These are phyloP conservation scores for Rhodamnia rubescens DNA, from an alignment of 345 rosid genomes.

Conservation along the genomic window DNA sequence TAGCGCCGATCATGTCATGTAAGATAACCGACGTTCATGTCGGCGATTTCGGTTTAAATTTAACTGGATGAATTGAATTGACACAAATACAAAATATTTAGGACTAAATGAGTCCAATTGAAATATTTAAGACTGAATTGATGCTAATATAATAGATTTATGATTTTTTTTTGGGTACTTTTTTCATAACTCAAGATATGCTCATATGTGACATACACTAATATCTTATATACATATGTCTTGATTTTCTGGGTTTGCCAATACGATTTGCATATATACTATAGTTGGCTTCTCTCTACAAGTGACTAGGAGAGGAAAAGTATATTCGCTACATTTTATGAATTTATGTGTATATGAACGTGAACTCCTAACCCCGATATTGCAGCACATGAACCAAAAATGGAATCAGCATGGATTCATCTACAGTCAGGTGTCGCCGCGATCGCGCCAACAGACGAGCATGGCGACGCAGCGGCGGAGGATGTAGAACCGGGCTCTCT, in stretches of 20 bases:
- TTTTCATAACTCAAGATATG: neutral
- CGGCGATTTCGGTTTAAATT: too few species aligned
- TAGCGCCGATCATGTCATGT: too few species aligned
- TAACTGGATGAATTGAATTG: too few species aligned
- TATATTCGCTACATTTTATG: neutral
- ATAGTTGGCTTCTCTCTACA: neutral
- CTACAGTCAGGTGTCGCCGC: neutral
- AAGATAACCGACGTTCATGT: too few species aligned
- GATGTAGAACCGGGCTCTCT: constrained; percentile 13
- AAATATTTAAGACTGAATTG: too few species aligned
- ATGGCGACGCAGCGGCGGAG: constrained; percentile 10
- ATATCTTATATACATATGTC: neutral
- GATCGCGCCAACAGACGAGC: constrained; percentile 9
- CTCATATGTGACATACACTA: neutral
- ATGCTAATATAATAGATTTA: too few species aligned
- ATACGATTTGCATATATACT: neutral
- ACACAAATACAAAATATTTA: too few species aligned
- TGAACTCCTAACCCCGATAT: neutral
- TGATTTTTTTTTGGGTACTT: too few species aligned
- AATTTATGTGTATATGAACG: neutral
- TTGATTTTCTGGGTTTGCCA: neutral
- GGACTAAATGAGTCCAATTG: too few species aligned
- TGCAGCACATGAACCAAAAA: neutral
- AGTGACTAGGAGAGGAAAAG: neutral
- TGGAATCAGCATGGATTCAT: neutral